Conservation (phyloP, 106 monocot species). For the Phalaenopsis aphrodite region DNA sequence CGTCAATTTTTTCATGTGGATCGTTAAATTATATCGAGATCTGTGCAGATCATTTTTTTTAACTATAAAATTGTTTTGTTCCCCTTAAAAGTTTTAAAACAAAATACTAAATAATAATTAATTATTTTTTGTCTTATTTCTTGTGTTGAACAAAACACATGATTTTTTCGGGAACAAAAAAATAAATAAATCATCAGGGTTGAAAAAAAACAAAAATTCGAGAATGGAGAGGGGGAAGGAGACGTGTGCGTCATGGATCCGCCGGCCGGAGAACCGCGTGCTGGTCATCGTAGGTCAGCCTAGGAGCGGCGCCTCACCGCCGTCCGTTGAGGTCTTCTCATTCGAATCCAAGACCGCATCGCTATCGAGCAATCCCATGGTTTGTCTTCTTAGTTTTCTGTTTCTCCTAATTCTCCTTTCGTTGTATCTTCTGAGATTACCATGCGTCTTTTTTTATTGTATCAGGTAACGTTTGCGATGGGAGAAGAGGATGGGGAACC, state of each 20-base stretch:
- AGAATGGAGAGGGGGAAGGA: slow-evolving; percentile 1
- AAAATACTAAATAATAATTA: no score
- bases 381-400: slow-evolving; percentile 8
- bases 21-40: no score
- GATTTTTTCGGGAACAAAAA: no score
- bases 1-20: no score
- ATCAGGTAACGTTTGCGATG: slow-evolving; percentile 39
- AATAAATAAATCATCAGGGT: background rate
- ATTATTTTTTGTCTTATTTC: no score
- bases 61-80: no score
- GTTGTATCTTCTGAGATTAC: background rate
- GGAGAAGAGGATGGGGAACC: slow-evolving; percentile 50
- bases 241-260: slow-evolving; percentile 66
- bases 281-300: slow-evolving; percentile 49
- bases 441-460: background rate
- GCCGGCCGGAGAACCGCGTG: slow-evolving; percentile 46
- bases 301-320: slow-evolving; percentile 20
- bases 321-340: slow-evolving; percentile 60
- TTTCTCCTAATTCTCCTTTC: background rate
- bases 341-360: slow-evolving; percentile 54
- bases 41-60: no score
- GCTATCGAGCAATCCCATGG: slow-evolving; percentile 58
- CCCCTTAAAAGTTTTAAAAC: no score
- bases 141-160: no score
- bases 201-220: background rate